Evolutionary conservation across 2,329 filamentous ascomycete species (phyloP).

Genomic region (Clathrospora elynae): DNA sequence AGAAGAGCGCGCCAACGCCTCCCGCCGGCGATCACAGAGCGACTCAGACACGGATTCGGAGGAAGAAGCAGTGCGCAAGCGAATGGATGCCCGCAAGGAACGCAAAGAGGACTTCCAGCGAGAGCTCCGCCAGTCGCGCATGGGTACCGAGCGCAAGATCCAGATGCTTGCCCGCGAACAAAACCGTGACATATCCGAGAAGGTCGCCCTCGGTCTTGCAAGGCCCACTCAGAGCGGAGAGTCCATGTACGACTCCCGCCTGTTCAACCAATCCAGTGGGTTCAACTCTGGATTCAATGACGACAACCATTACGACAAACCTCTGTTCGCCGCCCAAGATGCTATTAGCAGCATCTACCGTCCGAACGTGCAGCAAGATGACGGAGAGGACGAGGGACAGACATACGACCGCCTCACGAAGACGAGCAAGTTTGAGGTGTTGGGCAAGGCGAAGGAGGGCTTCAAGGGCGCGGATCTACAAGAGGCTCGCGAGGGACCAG

Average conservation of each 20-base stretch:
- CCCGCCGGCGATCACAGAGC: constrained; percentile 49
- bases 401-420: constrained; percentile 87
- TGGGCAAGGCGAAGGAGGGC: constrained; percentile 80
- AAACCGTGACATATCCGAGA: constrained; percentile 95
- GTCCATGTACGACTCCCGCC: constrained; percentile 92
- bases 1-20: constrained; percentile 69
- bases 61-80: constrained; percentile 72
- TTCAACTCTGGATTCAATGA: constrained; percentile 95
- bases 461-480: constrained; percentile 86
- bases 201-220: constrained; percentile 89
- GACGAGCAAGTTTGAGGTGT: constrained; percentile 81
- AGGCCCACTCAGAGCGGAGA: constrained; percentile 93
- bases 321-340: constrained; percentile 92
- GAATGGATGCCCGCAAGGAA: constrained; percentile 78
- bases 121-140: constrained; percentile 88
- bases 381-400: constrained; percentile 79
- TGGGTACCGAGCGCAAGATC: constrained; percentile 90
- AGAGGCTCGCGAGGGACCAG: constrained; percentile 86
- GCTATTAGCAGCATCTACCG: constrained; percentile 94
- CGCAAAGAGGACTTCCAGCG: constrained; percentile 81
- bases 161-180: constrained; percentile 95
- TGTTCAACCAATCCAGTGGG: constrained; percentile 93
- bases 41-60: constrained; percentile 58
- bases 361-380: constrained; percentile 71
- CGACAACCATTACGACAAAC: constrained; percentile 96